Percentiles rank a stretch among this genome's conserved stretches.
These are phyloP conservation scores for Saccharomycopsis sp. DNA, from an alignment of 805 yeast species.

Conservation along the genomic window DNA sequence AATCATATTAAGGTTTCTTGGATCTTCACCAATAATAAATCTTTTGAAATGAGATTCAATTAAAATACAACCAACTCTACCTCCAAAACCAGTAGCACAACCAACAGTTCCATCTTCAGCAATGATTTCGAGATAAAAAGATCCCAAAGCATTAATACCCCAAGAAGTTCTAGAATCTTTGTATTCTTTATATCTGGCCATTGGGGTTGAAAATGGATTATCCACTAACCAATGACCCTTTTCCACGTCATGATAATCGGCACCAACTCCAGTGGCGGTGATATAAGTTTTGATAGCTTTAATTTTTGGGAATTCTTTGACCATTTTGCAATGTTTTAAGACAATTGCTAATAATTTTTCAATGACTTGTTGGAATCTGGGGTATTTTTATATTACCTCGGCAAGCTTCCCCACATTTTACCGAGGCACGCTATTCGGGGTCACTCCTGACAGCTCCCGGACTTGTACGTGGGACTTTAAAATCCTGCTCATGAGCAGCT, in stretches of 20 bases:
- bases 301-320: constrained; percentile 32
- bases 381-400: no score
- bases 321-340: constrained; percentile 10
- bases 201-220: constrained; percentile 36
- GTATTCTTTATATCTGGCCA: constrained; percentile 38
- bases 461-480: no score
- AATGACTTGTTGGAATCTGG: no score
- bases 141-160: constrained; percentile 42
- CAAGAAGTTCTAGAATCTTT: constrained; percentile 35
- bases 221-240: constrained; percentile 42
- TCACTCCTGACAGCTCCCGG: no score
- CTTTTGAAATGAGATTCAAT: constrained; percentile 36
- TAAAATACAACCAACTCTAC: constrained; percentile 41
- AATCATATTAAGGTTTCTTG: constrained; percentile 33
- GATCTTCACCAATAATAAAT: constrained; percentile 37
- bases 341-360: no score
- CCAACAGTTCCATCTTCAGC: constrained; percentile 40
- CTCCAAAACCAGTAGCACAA: constrained; percentile 43
- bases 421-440: no score
- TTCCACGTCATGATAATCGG: constrained; percentile 40
- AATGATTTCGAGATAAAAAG: constrained; percentile 38
- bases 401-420: no score
- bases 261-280: constrained; percentile 37
- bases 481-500: no score
- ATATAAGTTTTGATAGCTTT: constrained; percentile 33